Evolutionary conservation across 192 early-diverging fungal species (phyloP).

Genomic region (Chytriomyces confervae): DNA sequence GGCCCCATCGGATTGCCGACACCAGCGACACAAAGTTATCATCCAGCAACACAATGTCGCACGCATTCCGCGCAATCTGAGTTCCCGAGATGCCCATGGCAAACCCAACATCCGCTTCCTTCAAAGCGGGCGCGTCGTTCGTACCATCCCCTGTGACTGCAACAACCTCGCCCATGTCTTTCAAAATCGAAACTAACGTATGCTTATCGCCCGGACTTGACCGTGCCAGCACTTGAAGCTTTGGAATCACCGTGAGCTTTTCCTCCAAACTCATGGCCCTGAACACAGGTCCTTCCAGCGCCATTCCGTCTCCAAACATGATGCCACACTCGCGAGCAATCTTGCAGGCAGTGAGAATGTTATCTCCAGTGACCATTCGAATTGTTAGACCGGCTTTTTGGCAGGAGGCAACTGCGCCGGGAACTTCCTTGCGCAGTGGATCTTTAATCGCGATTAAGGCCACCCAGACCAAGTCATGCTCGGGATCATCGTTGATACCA

Average conservation of each 20-base stretch:
- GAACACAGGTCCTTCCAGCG: constrained; percentile 65
- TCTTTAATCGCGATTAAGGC: constrained; percentile 66
- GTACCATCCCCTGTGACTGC: constrained; percentile 71
- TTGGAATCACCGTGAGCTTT: constrained; percentile 55
- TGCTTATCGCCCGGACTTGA: constrained; percentile 61
- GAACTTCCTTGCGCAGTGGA: constrained; percentile 64
- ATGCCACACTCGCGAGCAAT: constrained; percentile 64
- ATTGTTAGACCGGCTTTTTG: constrained; percentile 60
- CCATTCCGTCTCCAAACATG: constrained; percentile 58
- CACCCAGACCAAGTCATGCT: constrained; percentile 59
- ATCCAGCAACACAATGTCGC: constrained; percentile 65
- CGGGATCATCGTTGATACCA: constrained; percentile 50
- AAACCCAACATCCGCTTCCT: constrained; percentile 68
- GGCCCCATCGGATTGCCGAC: constrained; percentile 62
- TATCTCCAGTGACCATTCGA: constrained; percentile 69
- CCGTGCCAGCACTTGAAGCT: constrained; percentile 63
- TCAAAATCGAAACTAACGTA: constrained; percentile 58
- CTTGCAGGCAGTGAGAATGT: constrained; percentile 65
- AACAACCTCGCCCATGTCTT: constrained; percentile 62
- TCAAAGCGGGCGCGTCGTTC: constrained; percentile 55
- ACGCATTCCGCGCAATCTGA: constrained; percentile 67
- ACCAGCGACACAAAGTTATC: constrained; percentile 70
- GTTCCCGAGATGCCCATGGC: constrained; percentile 69
- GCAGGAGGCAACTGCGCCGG: constrained; percentile 59
- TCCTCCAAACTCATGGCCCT: constrained; percentile 55